A percentile compares a stretch with the other conserved stretches of the same genome.
Conservation (phyloP, 371 early-diverging fungal species). For the Capniomyces stellatus region DNA sequence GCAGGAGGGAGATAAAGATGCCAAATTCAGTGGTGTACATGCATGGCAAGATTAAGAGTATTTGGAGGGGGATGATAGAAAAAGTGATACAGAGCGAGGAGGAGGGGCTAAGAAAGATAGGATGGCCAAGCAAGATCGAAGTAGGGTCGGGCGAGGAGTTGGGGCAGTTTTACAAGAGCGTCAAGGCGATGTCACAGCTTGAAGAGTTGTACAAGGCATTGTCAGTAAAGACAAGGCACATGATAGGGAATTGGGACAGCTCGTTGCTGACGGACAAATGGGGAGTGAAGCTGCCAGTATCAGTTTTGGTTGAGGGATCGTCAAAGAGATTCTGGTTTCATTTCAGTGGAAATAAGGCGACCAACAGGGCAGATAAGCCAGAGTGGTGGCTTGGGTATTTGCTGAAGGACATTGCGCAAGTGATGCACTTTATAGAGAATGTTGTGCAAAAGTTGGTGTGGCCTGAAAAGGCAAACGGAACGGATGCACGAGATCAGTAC, state of each 20-base stretch:
- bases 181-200: background rate
- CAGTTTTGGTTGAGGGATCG: conserved; percentile 21
- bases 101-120: background rate
- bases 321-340: conserved; percentile 50
- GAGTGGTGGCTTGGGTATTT: conserved; percentile 68
- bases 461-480: conserved; percentile 22
- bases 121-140: background rate
- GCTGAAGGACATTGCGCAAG: conserved; percentile 38
- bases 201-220: background rate
- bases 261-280: background rate
- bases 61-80: background rate
- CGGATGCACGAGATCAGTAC: conserved; percentile 47
- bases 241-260: background rate
- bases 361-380: conserved; percentile 71
- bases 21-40: background rate
- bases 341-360: conserved; percentile 54
- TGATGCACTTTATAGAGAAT: conserved; percentile 34
- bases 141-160: background rate
- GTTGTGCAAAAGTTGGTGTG: conserved; percentile 31
- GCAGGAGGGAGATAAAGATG: too few relatives aligned
- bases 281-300: background rate
- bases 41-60: background rate
- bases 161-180: background rate
- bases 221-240: background rate
- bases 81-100: background rate